A percentile compares a stretch with the other conserved stretches of the same genome.
phyloP scores from a whole-genome alignment of 2,329 filamentous ascomycete species.

The Aspergillus bombycis region DNA sequence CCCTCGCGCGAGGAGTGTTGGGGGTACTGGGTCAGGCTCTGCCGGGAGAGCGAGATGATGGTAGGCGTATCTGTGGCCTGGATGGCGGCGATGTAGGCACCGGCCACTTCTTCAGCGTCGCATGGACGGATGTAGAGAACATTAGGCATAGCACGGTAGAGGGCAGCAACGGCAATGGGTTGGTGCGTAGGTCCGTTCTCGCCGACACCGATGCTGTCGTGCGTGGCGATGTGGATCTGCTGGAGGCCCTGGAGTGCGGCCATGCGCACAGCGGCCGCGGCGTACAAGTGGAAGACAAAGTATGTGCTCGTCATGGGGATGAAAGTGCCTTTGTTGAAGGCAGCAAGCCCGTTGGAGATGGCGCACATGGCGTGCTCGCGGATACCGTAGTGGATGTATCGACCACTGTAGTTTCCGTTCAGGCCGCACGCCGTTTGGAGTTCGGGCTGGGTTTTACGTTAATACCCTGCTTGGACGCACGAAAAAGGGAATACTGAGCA shows the following conservation, averaged over 20 bases:
- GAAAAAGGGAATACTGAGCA: too few relatives aligned
- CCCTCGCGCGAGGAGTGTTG: too few relatives aligned
- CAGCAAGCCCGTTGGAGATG: conserved; percentile 21
- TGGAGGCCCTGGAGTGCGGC: neutral
- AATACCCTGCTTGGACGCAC: too few relatives aligned
- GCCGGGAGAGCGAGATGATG: too few relatives aligned
- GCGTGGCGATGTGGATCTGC: too few relatives aligned
- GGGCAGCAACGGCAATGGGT: too few relatives aligned
- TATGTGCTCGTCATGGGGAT: conserved; percentile 17
- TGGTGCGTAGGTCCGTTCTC: too few relatives aligned
- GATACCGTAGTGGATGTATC: conserved; percentile 18
- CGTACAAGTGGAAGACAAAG: conserved; percentile 18
- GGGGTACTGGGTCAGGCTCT: too few relatives aligned
- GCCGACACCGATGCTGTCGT: too few relatives aligned
- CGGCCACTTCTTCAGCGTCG: conserved; percentile 15
- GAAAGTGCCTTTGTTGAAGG: conserved; percentile 18
- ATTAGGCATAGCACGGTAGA: conserved; percentile 1
- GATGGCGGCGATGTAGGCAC: conserved; percentile 14
- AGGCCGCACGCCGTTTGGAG: conserved; percentile 10
- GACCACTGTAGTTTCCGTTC: conserved; percentile 12
- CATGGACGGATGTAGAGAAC: conserved; percentile 14
- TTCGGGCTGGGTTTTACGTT: too few relatives aligned
- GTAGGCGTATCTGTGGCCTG: neutral
- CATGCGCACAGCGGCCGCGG: conserved; percentile 16
- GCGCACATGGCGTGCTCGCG: conserved; percentile 18